phyloP scores from a whole-genome alignment of 2,329 filamentous ascomycete genomes.

The Phialemoniopsis sp. region DNA sequence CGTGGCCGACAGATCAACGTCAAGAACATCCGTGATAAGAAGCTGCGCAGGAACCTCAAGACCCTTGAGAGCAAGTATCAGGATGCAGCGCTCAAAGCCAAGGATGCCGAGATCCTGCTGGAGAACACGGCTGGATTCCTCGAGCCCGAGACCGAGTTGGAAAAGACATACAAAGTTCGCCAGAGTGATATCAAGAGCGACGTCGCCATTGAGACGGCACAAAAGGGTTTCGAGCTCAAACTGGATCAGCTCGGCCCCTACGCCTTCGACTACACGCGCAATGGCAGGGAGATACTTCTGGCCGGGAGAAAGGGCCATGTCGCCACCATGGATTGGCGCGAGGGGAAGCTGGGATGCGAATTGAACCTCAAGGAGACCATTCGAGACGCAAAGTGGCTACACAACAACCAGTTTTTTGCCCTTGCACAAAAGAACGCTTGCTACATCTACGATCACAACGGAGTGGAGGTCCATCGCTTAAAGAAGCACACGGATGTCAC shows the following conservation, averaged over 20 bases:
- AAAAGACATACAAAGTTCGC: conserved; percentile 86
- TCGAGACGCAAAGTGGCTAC: conserved; percentile 84
- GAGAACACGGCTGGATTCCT: conserved; percentile 84
- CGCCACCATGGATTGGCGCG: conserved; percentile 94
- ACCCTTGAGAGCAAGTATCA: conserved; percentile 79
- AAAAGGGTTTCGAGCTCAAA: conserved; percentile 89
- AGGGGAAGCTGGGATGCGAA: conserved; percentile 87
- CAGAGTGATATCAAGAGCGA: conserved; percentile 78
- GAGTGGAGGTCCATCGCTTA: conserved; percentile 88
- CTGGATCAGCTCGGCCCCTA: conserved; percentile 84
- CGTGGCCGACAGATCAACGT: conserved; percentile 73
- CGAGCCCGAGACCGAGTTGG: conserved; percentile 82
- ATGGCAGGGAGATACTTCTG: conserved; percentile 80
- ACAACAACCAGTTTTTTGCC: conserved; percentile 92
- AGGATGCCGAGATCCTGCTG: conserved; percentile 91
- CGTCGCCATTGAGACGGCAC: conserved; percentile 78
- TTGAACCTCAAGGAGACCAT: conserved; percentile 87
- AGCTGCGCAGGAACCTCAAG: conserved; percentile 76
- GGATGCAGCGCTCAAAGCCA: conserved; percentile 75
- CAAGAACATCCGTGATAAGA: conserved; percentile 79
- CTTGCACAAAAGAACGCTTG: conserved; percentile 95
- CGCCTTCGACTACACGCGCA: conserved; percentile 81
- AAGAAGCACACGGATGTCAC: conserved; percentile 87
- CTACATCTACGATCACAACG: conserved; percentile 91
- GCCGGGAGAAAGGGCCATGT: conserved; percentile 91